Percentiles rank a stretch among this genome's conserved stretches.
phyloP scores from a whole-genome alignment of 192 early-diverging fungal genomes.

The Umbelopsis ramanniana region DNA sequence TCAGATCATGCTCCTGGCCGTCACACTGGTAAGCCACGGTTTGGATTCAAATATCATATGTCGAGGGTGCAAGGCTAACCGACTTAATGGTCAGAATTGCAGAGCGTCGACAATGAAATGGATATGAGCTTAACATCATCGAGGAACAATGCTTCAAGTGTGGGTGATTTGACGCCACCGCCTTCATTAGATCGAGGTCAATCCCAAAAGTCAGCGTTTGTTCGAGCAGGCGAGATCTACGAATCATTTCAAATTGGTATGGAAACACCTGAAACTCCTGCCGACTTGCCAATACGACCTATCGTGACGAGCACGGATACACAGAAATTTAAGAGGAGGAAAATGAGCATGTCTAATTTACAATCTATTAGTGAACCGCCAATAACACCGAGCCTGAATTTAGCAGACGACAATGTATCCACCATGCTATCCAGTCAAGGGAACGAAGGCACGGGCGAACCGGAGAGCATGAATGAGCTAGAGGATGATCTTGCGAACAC shows the following conservation, averaged over 20 bases:
- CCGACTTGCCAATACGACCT: too few relatives aligned
- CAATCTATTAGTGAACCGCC: background rate
- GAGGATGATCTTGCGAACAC: conserved; percentile 18
- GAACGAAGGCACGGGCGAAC: background rate
- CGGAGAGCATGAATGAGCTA: background rate
- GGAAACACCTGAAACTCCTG: conserved; percentile 1
- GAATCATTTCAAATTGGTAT: conserved; percentile 8
- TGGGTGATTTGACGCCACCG: conserved; percentile 1
- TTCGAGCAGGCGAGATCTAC: conserved; percentile 2
- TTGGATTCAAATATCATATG: background rate
- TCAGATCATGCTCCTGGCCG: background rate
- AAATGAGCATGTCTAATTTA: background rate
- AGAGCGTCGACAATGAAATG: background rate
- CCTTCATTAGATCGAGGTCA: background rate
- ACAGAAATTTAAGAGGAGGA: background rate
- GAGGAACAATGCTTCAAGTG: background rate
- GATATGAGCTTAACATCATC: conserved; percentile 10
- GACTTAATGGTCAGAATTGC: background rate
- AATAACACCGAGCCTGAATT: background rate
- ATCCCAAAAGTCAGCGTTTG: background rate
- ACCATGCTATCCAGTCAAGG: background rate
- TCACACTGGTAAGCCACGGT: background rate
- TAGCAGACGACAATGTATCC: background rate
- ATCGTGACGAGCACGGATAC: background rate
- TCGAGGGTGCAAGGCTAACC: background rate